Base-by-base conservation (phyloP, 1,284 basidiomycete genomes). In the Wolfiporia cocos region DNA sequence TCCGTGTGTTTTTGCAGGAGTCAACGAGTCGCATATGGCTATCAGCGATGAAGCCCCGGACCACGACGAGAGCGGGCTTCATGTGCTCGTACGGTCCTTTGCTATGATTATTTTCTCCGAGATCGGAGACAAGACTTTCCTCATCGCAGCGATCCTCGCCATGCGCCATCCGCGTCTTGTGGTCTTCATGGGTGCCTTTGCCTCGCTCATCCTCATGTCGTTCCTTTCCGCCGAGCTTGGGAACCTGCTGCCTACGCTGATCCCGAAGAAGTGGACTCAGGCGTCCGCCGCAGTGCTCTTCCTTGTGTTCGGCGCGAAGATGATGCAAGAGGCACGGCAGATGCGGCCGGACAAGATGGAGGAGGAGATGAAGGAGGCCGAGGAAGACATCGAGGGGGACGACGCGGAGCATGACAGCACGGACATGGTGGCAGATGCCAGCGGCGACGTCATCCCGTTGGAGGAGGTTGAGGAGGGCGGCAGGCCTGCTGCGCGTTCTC, bases 51-150 rank as follows among this genome's bases (percentile, higher is more conserved):
- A 44, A 38, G 48, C 48, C 18, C 23, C 49, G 37, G 34, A 48
- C 19, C 41, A 40, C 37, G 51, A 54, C 42, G 74, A 77, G 49
- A 65, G 60, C 47, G 62, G 54, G 38, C 38, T 68, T 36, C 62
- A 81, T 48, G 86, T 80, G 11, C 74, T 92, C 50, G 47, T 74
- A 6, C 83, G 89, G 55, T 78, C 89, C 3, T 91, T 92, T 67
- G 61, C 76, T 45, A 92, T 93, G 83, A 95, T 94, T 52, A 83
- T 93, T 34, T 73, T 88, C 58, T 92, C 88, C 1, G 91, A 94
- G 69, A 86, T 93, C 30, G 94, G 95, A 35, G 96, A 99, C 81
- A 98, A 98, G 67, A 99, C 95, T 0, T 99, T 99, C 62, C 81
- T 99, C 47, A 97, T 98, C 36, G 78, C 95, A 18, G 96, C 95